Percentiles rank a stretch among this genome's conserved stretches.
These are phyloP conservation scores for Mycena vitilis DNA, from an alignment of 768 basidiomycete genomes.

Conservation along the genomic window DNA sequence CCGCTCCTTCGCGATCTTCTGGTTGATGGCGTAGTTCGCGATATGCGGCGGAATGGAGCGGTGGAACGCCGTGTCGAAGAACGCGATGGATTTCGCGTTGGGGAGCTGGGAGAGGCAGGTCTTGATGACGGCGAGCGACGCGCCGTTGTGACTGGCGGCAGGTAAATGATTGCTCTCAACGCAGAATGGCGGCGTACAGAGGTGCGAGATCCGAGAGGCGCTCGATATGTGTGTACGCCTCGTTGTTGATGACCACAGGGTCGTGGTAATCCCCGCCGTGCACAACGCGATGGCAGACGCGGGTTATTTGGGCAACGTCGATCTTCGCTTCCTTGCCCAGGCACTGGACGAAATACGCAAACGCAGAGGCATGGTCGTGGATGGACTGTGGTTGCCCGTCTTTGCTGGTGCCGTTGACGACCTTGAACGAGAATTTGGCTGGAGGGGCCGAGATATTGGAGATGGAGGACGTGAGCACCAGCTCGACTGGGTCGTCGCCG, in stretches of 20 bases:
- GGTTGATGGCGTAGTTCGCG: slow-evolving; percentile 83
- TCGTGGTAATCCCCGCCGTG: slow-evolving; percentile 86
- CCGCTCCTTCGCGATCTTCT: slow-evolving; percentile 65
- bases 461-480: slow-evolving; percentile 63
- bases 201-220: slow-evolving; percentile 85
- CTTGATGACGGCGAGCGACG: slow-evolving; percentile 64
- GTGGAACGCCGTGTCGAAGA: slow-evolving; percentile 92
- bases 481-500: slow-evolving; percentile 45
- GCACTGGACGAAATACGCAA: slow-evolving; percentile 66
- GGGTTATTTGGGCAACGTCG: slow-evolving; percentile 55
- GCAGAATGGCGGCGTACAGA: slow-evolving; percentile 52
- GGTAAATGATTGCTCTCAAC: slow-evolving; percentile 5
- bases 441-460: slow-evolving; percentile 70
- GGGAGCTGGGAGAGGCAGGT: slow-evolving; percentile 74
- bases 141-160: slow-evolving; percentile 65
- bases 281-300: slow-evolving; percentile 85
- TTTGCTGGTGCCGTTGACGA: slow-evolving; percentile 49
- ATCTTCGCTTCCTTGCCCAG: slow-evolving; percentile 57
- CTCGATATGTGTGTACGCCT: slow-evolving; percentile 79
- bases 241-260: slow-evolving; percentile 74
- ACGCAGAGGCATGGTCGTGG: slow-evolving; percentile 70
- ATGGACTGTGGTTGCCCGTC: slow-evolving; percentile 54
- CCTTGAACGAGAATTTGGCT: slow-evolving; percentile 60
- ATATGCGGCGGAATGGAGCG: slow-evolving; percentile 80
- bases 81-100: slow-evolving; percentile 78